These are phyloP conservation scores for Arthrinium phaeospermum DNA, from an alignment of 2,329 filamentous ascomycete genomes.

Conservation along the genomic window DNA sequence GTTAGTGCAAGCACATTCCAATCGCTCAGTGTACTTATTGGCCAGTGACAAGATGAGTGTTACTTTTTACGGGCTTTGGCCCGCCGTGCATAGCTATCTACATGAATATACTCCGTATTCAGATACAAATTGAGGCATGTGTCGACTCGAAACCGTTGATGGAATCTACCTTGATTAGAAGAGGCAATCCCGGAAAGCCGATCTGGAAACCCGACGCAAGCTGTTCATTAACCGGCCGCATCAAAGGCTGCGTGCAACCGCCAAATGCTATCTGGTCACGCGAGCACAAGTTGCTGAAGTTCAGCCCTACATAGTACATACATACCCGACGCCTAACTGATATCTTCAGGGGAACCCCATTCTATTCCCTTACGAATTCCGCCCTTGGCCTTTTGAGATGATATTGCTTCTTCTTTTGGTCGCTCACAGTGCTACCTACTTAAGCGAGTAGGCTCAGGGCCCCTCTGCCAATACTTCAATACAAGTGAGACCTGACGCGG, in stretches of 20 bases:
- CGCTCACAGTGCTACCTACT: too few species aligned
- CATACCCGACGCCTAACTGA: neutral
- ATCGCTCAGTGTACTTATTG: neutral
- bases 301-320: conserved; percentile 16
- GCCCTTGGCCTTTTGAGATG: neutral
- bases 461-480: neutral
- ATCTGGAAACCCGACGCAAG: neutral
- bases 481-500: neutral
- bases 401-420: neutral
- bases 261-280: neutral
- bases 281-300: neutral
- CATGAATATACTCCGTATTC: neutral
- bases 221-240: neutral
- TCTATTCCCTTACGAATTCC: neutral
- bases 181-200: neutral
- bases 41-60: neutral
- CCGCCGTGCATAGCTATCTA: neutral
- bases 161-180: neutral
- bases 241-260: neutral
- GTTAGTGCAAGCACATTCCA: neutral
- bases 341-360: neutral
- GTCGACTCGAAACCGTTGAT: neutral
- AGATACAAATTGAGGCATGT: neutral
- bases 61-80: neutral
- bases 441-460: neutral